Conservation (phyloP, 2,329 filamentous ascomycete species). For the Penicillium digitatum region DNA sequence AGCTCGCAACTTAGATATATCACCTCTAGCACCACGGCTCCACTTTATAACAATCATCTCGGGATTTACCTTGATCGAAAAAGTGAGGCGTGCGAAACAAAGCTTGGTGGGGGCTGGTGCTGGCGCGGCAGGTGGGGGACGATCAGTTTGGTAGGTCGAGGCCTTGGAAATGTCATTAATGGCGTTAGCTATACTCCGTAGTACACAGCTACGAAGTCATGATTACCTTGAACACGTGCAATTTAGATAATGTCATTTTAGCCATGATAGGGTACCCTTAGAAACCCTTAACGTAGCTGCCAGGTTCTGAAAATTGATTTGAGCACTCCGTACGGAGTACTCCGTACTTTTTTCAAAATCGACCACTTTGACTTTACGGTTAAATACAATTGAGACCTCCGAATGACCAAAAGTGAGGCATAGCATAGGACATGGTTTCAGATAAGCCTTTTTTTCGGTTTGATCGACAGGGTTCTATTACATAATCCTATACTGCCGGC, state of each 20-base stretch:
- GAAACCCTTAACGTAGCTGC: background rate
- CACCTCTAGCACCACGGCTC: slow-evolving; percentile 27
- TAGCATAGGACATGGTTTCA: slow-evolving; percentile 25
- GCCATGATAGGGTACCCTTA: background rate
- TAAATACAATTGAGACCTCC: background rate
- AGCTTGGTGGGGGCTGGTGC: slow-evolving; percentile 9
- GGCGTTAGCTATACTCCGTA: background rate
- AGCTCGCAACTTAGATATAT: slow-evolving; percentile 33
- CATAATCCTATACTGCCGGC: slow-evolving; percentile 5
- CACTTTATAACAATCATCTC: slow-evolving; percentile 31
- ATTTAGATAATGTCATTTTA: background rate
- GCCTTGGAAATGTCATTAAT: background rate
- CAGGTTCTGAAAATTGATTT: background rate
- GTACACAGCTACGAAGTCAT: background rate
- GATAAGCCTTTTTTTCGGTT: slow-evolving; percentile 18
- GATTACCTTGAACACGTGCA: background rate
- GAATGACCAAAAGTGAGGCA: slow-evolving; percentile 6
- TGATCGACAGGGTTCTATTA: slow-evolving; percentile 27
- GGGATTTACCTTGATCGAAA: slow-evolving; percentile 26
- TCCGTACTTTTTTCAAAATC: background rate
- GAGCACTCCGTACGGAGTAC: background rate
- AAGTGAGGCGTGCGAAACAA: slow-evolving; percentile 13
- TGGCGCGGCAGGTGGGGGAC: background rate
- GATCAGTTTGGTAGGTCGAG: background rate
- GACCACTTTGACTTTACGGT: background rate